A percentile compares a stretch with the other conserved stretches of the same genome.
phyloP scores from a whole-genome alignment of 805 yeast species.

The Ogataea zsoltii region DNA sequence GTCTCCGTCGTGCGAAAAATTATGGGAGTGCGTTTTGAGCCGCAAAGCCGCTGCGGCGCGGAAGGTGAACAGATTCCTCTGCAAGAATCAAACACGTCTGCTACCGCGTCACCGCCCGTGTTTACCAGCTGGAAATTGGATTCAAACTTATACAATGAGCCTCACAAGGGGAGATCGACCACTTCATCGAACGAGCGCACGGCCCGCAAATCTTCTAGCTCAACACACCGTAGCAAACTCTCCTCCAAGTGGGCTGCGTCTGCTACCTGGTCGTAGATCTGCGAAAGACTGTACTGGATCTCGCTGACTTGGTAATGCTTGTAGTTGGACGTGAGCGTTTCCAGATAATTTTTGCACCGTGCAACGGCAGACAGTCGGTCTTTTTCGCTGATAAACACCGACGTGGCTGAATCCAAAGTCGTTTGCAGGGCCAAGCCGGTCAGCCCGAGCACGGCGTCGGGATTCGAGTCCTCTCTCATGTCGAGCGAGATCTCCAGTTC shows the following conservation, averaged over 20 bases:
- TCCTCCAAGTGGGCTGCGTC: constrained; percentile 43
- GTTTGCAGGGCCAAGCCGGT: constrained; percentile 47
- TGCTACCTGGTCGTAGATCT: constrained; percentile 64
- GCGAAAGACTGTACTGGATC: constrained; percentile 68
- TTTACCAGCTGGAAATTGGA: background rate
- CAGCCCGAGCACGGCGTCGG: constrained; percentile 55
- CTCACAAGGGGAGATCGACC: background rate
- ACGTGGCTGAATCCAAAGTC: background rate
- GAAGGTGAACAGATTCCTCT: too few species aligned
- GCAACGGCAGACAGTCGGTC: constrained; percentile 65
- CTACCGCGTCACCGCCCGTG: background rate
- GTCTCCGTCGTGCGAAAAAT: too few species aligned
- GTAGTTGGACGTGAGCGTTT: constrained; percentile 41
- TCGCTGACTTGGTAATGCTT: constrained; percentile 48
- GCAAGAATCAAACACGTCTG: too few species aligned
- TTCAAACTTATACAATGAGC: background rate
- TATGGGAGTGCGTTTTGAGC: too few species aligned
- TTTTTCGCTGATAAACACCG: constrained; percentile 48
- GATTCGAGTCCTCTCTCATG: constrained; percentile 42
- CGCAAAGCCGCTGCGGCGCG: too few species aligned
- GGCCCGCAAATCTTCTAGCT: constrained; percentile 61
- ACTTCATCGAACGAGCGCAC: constrained; percentile 38
- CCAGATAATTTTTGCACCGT: constrained; percentile 49
- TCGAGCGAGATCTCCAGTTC: constrained; percentile 68
- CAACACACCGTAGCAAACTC: constrained; percentile 63